phyloP scores from a whole-genome alignment of 2,329 filamentous ascomycete species.

The Alternaria infectoria region DNA sequence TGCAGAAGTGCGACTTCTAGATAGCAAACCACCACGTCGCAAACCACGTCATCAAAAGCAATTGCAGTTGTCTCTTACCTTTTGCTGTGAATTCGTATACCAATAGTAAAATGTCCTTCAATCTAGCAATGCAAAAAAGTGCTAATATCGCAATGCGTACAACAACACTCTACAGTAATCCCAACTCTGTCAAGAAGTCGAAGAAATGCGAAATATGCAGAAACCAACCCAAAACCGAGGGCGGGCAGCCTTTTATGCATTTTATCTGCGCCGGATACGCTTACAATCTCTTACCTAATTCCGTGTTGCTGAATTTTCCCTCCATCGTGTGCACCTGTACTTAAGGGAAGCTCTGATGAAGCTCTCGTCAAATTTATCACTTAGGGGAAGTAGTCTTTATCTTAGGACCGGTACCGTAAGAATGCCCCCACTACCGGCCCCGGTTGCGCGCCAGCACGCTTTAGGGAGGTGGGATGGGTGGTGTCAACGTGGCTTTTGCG shows the following conservation, averaged over 20 bases:
- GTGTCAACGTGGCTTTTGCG: neutral
- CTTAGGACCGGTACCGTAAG: slow-evolving; percentile 16
- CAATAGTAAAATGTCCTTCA: neutral
- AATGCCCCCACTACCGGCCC: neutral
- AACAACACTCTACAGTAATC: neutral
- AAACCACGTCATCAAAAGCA: neutral
- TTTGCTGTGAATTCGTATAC: neutral
- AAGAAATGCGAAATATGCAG: neutral
- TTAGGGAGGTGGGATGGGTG: slow-evolving; percentile 21
- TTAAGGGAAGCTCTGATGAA: slow-evolving; percentile 39
- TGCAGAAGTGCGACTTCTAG: neutral
- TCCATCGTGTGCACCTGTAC: slow-evolving; percentile 40
- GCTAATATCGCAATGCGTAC: neutral
- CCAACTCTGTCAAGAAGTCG: neutral
- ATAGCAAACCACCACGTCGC: neutral
- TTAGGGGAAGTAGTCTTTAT: slow-evolving; percentile 40
- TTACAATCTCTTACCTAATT: slow-evolving; percentile 47
- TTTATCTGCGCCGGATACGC: slow-evolving; percentile 33
- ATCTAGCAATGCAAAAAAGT: neutral
- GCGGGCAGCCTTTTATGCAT: slow-evolving; percentile 41
- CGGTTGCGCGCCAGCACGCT: slow-evolving; percentile 19
- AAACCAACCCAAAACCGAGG: slow-evolving; percentile 11
- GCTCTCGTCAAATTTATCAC: slow-evolving; percentile 30
- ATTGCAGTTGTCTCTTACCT: neutral
- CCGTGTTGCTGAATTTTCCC: slow-evolving; percentile 27